These are phyloP conservation scores for Cyclanthera cordifolia DNA, from an alignment of 306 rosid species.

Conservation along the genomic window DNA sequence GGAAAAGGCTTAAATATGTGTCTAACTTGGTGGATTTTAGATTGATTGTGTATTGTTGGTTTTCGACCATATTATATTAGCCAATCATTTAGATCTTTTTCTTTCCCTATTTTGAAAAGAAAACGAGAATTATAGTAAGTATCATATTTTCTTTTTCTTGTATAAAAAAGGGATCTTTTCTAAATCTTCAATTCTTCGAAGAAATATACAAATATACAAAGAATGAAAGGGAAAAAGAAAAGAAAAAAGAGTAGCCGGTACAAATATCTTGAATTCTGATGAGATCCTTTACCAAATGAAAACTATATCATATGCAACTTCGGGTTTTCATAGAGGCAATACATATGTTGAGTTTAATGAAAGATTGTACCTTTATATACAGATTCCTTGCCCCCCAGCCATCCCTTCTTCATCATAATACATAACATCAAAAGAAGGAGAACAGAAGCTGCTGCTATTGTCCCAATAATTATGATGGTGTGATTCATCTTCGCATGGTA, in stretches of 20 bases:
- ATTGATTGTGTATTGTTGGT: too few relatives aligned
- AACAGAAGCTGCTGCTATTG: conserved; percentile 26
- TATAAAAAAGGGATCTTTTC: not conserved
- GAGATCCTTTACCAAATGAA: not conserved
- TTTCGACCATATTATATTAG: too few relatives aligned
- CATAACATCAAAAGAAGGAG: conserved; percentile 33
- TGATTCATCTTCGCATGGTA: conserved; percentile 15
- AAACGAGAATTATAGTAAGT: not conserved
- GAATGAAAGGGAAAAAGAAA: too few relatives aligned
- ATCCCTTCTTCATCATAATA: conserved; percentile 51
- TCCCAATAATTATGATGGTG: conserved; percentile 20
- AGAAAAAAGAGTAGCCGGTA: not conserved
- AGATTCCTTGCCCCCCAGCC: conserved; percentile 47
- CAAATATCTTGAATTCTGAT: not conserved
- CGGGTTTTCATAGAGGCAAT: not conserved
- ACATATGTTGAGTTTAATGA: not conserved
- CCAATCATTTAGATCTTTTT: not conserved
- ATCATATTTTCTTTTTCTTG: not conserved
- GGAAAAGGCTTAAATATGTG: too few relatives aligned
- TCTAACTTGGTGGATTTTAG: too few relatives aligned
- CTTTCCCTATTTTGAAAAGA: not conserved
- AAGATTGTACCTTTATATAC: conserved; percentile 51
- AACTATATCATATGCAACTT: not conserved
- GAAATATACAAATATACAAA: not conserved
- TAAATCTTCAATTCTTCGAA: not conserved